phyloP scores from a whole-genome alignment of 139 green algal genomes.

The Diplosphaera chodatii region DNA sequence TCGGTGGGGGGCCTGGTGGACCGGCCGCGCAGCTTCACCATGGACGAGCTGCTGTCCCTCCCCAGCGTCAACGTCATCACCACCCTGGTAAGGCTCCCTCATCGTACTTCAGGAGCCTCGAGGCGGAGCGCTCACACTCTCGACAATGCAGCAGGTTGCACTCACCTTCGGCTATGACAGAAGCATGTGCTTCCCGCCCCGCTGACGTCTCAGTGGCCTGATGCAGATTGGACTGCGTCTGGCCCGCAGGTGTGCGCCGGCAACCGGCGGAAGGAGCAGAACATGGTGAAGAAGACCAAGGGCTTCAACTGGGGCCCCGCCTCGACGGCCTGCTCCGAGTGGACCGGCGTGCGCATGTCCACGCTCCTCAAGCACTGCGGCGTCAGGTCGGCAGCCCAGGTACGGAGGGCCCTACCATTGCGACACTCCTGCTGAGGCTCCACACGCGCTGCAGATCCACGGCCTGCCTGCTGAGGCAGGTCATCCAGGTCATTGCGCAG shows the following conservation, averaged over 20 bases:
- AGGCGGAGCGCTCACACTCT: no score
- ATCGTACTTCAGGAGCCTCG: no score
- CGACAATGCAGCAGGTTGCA: no score
- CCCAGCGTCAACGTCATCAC: constrained; percentile 70
- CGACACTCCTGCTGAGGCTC: no score
- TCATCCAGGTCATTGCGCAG: no score
- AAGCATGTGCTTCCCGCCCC: no score
- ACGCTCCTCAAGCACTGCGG: constrained; percentile 70
- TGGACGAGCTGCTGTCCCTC: constrained; percentile 87
- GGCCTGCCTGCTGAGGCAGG: no score
- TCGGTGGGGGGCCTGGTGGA: constrained; percentile 73
- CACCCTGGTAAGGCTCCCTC: constrained; percentile 36
- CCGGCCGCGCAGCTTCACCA: constrained; percentile 62
- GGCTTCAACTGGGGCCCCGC: constrained; percentile 87
- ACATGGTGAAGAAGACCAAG: constrained; percentile 97
- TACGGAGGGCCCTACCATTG: no score
- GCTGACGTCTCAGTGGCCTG: no score
- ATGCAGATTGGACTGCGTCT: no score
- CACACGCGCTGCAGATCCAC: no score
- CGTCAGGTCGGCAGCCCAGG: constrained; percentile 27
- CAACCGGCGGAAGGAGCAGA: constrained; percentile 96
- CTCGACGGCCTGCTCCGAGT: constrained; percentile 30
- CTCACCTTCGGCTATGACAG: no score
- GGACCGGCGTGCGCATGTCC: constrained; percentile 84
- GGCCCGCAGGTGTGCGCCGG: constrained; percentile 67